These are phyloP conservation scores for Solanum lycopersicoides DNA, from an alignment of 257 asterid species.

Conservation along the genomic window DNA sequence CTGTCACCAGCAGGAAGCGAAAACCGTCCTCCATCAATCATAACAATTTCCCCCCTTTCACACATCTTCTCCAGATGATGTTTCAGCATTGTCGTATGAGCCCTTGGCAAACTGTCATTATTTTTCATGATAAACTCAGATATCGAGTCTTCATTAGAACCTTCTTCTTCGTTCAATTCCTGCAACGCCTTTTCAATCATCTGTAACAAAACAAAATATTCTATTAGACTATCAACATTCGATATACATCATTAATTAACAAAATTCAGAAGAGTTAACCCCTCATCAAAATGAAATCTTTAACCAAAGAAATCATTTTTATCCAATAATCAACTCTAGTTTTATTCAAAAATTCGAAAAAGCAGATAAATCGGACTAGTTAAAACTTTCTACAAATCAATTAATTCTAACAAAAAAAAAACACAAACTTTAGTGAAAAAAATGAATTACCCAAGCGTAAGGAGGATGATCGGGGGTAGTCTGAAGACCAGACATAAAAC, in stretches of 20 bases:
- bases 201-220: not conserved
- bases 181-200: not conserved
- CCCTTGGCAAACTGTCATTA: slow-evolving; percentile 28
- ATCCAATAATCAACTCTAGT: no score
- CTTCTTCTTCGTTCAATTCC: not conserved
- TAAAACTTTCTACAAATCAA: no score
- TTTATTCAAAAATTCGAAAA: no score
- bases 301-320: no score
- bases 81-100: slow-evolving; percentile 29
- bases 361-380: no score
- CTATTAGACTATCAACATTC: no score
- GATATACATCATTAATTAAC: no score
- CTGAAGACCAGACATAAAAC: not conserved
- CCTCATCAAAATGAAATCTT: no score
- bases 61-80: slow-evolving; percentile 21
- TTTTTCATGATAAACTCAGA: not conserved
- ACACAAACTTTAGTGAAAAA: no score
- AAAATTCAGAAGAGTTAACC: no score
- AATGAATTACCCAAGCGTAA: not conserved
- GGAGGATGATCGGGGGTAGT: not conserved
- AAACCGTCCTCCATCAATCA: not conserved
- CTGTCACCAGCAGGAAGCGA: not conserved
- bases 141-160: not conserved
- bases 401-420: no score
- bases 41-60: not conserved